Conservation (phyloP, 768 basidiomycete genomes). For the Termitomyces sp. region DNA sequence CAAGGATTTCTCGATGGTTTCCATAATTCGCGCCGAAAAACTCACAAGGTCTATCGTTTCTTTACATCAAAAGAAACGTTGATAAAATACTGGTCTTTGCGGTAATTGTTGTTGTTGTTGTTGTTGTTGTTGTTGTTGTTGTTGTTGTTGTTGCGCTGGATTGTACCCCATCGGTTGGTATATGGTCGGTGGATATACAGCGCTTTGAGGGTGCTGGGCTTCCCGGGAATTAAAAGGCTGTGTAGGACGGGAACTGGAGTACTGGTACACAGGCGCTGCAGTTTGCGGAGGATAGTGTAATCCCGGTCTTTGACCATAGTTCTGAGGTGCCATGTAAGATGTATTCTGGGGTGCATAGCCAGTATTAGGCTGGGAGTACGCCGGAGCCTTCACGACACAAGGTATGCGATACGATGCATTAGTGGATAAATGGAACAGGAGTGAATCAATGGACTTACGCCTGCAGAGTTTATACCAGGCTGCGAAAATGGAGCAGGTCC, state of each 20-base stretch:
- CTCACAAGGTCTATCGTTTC: background rate
- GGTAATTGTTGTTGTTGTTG: slow-evolving; percentile 1
- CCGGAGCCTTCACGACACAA: background rate
- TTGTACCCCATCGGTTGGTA: slow-evolving; percentile 7
- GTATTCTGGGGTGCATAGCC: background rate
- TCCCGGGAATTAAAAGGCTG: background rate
- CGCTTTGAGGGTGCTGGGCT: slow-evolving; percentile 5
- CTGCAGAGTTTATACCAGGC: background rate
- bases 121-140: slow-evolving; percentile 6
- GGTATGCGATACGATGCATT: background rate
- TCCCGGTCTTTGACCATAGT: background rate
- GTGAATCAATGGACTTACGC: slow-evolving; percentile 1
- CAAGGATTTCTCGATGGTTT: background rate
- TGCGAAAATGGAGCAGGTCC: background rate
- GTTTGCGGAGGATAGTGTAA: background rate
- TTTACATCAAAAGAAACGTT: slow-evolving; percentile 5
- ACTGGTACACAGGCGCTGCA: background rate
- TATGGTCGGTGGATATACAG: slow-evolving; percentile 4
- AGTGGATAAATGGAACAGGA: background rate
- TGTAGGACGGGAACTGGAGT: background rate
- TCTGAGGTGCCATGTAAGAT: background rate
- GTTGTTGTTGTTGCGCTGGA: slow-evolving; percentile 4
- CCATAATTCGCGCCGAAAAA: background rate
- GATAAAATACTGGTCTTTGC: slow-evolving; percentile 6
- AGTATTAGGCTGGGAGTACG: background rate